These are phyloP conservation scores for Sporobolomyces phaffii DNA, from an alignment of 768 basidiomycete genomes.

Conservation along the genomic window DNA sequence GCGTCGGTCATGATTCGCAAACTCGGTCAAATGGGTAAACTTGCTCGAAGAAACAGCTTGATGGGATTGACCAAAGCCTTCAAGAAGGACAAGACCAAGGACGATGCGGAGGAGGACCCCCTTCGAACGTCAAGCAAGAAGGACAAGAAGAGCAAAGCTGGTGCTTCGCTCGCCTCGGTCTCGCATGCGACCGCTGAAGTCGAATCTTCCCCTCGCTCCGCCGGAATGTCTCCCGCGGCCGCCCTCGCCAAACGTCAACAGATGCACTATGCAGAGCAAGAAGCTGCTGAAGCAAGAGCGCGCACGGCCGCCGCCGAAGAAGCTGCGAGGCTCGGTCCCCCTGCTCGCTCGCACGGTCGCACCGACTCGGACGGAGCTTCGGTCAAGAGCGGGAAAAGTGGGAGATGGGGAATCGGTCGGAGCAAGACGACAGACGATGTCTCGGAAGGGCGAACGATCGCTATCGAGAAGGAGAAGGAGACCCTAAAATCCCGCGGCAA, in stretches of 20 bases:
- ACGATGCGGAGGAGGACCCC: slow-evolving; percentile 51
- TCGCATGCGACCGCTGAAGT: slow-evolving; percentile 75
- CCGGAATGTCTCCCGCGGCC: slow-evolving; percentile 59
- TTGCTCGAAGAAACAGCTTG: slow-evolving; percentile 71
- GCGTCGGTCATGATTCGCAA: slow-evolving; percentile 96
- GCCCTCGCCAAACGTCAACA: slow-evolving; percentile 49
- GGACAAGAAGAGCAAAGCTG: slow-evolving; percentile 60
- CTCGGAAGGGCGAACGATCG: slow-evolving; percentile 5
- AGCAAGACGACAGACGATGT: slow-evolving; percentile 49
- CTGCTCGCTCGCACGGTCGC: slow-evolving; percentile 6
- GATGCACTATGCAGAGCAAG: slow-evolving; percentile 44
- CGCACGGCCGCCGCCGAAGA: slow-evolving; percentile 45
- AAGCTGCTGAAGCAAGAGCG: slow-evolving; percentile 38
- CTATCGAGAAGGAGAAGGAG: slow-evolving; percentile 41
- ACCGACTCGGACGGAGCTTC: slow-evolving; percentile 27
- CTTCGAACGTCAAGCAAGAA: slow-evolving; percentile 34
- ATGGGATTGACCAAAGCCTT: slow-evolving; percentile 88
- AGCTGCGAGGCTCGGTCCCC: slow-evolving; percentile 20
- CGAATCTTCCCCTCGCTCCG: slow-evolving; percentile 39
- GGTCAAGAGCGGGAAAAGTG: slow-evolving; percentile 61
- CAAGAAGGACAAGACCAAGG: slow-evolving; percentile 64
- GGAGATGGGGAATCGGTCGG: slow-evolving; percentile 48
- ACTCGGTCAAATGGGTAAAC: slow-evolving; percentile 74
- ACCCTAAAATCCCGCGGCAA: slow-evolving; percentile 31
- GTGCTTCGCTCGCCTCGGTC: slow-evolving; percentile 60